Evolutionary conservation across 2,329 filamentous ascomycete species (phyloP), one percentile per base, ranked within the genome.

Genomic region (Diaporthe nobilis): DNA sequence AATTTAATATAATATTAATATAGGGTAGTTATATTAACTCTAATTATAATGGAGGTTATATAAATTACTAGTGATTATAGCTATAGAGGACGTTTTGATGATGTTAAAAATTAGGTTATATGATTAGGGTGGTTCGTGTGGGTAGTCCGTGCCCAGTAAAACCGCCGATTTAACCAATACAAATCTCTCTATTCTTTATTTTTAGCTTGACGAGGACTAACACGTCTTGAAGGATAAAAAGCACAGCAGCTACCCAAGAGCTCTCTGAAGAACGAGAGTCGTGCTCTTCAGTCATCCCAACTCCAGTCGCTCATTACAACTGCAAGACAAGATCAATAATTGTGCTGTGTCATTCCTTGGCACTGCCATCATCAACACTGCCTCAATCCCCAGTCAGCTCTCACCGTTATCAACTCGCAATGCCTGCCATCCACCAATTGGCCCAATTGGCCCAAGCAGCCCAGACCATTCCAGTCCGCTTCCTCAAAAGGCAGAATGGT

Each of bases 371-470:
- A 4, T 31, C 61, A 31, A 25, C 20, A 22, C 13, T 17, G 47
- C 61, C 8, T 15, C 42, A 31, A 31, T 0, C n/a, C 20, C 42
- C 9, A 9, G 22, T 2, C 22, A 3, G 6, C 17, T 22, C n/a
- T 61, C 28, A 17, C 22, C 25, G 8, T 37, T 1, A n/a, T 7
- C 42, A 67, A 2, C 15, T 49, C 61, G 22, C 61, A n/a, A 67
- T 67, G 61, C 61, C 61, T 20, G 61, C 61, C 42, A 22, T 67
- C 61, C 42, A 15, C 17, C 61, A 67, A 15, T 8, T 67, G 61
- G 61, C 44, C 10, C 61, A 31, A n/a, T 10, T 12, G 6, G 61
- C 61, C 61, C 61, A 47, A 15, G 28, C 20, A n/a, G 42, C 61
- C 42, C 42, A 34, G 4, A 51, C 10, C 42, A 67, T 67, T 10